Conservation (phyloP, 345 rosid species). For the Passiflora organensis region DNA sequence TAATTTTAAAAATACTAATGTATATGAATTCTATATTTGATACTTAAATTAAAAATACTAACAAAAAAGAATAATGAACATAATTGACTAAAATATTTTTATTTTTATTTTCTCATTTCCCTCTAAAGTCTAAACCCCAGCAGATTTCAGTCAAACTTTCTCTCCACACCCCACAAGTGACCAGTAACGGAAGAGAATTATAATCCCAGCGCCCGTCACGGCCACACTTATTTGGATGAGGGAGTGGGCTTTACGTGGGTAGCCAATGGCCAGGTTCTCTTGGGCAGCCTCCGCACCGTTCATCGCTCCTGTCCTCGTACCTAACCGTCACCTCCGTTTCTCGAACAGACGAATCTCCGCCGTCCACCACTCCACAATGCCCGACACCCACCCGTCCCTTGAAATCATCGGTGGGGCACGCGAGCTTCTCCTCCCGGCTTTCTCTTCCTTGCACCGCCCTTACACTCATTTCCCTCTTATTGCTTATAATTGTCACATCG, state of each 20-base stretch:
- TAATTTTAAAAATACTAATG: no score
- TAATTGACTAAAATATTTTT: no score
- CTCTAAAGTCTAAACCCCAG: no score
- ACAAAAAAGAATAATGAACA: no score
- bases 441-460: slow-evolving; percentile 40
- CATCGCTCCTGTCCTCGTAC: not conserved
- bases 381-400: slow-evolving; percentile 49
- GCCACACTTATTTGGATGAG: no score
- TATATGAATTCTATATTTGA: no score
- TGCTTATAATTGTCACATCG: slow-evolving; percentile 52
- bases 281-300: not conserved
- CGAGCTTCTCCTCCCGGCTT: slow-evolving; percentile 50
- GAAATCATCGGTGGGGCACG: slow-evolving; percentile 67
- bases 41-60: no score
- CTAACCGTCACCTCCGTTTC: slow-evolving; percentile 4
- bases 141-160: no score
- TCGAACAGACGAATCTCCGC: slow-evolving; percentile 28
- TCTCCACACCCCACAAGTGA: no score
- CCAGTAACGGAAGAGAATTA: no score
- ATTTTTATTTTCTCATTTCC: no score
- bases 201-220: no score
- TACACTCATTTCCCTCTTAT: slow-evolving; percentile 54
- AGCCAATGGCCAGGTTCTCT: slow-evolving; percentile 13
- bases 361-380: slow-evolving; percentile 28
- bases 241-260: not conserved